Base-by-base conservation (phyloP, 495 filamentous ascomycete species). In the Lophium mytilinum region DNA sequence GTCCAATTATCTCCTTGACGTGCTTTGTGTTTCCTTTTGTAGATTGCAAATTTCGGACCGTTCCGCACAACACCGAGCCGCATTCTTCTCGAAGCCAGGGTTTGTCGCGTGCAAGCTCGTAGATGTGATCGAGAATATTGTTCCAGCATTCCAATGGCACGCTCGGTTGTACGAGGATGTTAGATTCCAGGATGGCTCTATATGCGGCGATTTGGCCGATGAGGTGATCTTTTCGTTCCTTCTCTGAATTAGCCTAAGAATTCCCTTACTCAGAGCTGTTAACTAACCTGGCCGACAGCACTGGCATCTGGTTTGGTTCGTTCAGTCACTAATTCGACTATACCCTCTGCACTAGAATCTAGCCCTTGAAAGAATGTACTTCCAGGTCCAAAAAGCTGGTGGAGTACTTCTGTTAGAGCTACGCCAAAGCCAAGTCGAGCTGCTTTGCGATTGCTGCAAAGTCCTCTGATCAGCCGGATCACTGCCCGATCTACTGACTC, bases 351-450 rank as follows among this genome's bases (percentile, higher is more conserved):
- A 43, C 46, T 34, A 35, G 60, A 36, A 47, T 57, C 39, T 0
- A 60, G 37, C 9, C 24, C 72, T 48, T 40, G 6, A 11, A 55
- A 18, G 9, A 15, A 2, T 4, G 14, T 9, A 21, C 50, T 33
- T 3, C 30, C 19, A 12, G 56, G 42, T 1, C 76, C 78, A 61
- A 78, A 78, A n/a, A 87, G 65, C 64, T 85, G 81, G 0, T 77
- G 74, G 39, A 94, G 67, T 53, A 95, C 75, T 71, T 96, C 92
- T 0, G 90, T 87, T 60, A 97, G 71, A 1, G 92, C 90, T 55
- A 96, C 75, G 37, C 88, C 94, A 67, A 93, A 96, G n/a, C 93
- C 93, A 54, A 91, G 72, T 24, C 93, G 79, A 34, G 92, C 89
- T 12, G 88, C 90, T 73, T 96, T 95, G 19, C 88, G 81, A 43